phyloP scores from a whole-genome alignment of 306 rosid genomes.

The Betula pendula region DNA sequence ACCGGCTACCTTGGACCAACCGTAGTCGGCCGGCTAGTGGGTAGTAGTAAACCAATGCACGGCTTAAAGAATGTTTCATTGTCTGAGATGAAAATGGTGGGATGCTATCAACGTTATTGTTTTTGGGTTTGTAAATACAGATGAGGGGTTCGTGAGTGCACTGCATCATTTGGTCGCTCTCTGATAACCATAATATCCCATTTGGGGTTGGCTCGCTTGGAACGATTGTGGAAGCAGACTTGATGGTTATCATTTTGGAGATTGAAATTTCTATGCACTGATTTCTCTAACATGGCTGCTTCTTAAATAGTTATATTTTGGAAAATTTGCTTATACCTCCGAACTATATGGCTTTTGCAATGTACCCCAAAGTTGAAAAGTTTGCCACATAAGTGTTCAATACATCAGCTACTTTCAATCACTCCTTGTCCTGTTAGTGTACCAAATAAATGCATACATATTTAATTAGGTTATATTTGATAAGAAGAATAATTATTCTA shows the following conservation, averaged over 20 bases:
- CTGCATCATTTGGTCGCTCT: not conserved
- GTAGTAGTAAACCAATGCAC: constrained; percentile 27
- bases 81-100: not conserved
- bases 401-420: no score
- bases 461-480: no score
- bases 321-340: no score
- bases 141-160: not conserved
- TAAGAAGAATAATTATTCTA: no score
- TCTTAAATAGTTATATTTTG: no score
- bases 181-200: not conserved
- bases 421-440: no score
- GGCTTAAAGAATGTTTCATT: constrained; percentile 14
- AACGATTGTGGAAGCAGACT: not conserved
- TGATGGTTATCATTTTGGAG: constrained; percentile 15
- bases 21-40: constrained; percentile 29
- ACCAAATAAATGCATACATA: no score
- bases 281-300: no score
- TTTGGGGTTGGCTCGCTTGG: constrained; percentile 20
- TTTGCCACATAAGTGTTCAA: no score
- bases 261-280: not conserved
- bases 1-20: not conserved
- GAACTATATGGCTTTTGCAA: no score
- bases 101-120: not conserved
- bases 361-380: no score
- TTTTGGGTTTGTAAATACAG: constrained; percentile 22